These are phyloP conservation scores for Ustilago hordei DNA, from an alignment of 1,284 basidiomycete genomes.

Conservation along the genomic window DNA sequence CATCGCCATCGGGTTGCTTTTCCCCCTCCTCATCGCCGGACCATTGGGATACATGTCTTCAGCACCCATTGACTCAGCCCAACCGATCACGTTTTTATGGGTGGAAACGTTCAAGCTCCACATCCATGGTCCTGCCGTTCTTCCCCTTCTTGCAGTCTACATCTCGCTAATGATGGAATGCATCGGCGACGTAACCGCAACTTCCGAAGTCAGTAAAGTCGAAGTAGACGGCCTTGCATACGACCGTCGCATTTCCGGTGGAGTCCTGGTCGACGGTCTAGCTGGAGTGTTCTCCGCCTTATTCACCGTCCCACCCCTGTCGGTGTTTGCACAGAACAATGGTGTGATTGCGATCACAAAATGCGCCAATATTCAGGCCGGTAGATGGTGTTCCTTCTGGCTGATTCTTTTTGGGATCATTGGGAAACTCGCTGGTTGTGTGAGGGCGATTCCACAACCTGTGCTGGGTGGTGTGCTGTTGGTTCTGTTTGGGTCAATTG, in stretches of 20 bases:
- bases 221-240: constrained; percentile 71
- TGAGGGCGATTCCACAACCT: constrained; percentile 76
- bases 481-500: constrained; percentile 70
- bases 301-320: constrained; percentile 82
- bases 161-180: constrained; percentile 78
- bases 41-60: constrained; percentile 56
- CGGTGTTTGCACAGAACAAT: constrained; percentile 86
- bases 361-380: constrained; percentile 59
- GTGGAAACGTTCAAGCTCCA: constrained; percentile 82
- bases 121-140: constrained; percentile 82
- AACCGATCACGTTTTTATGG: constrained; percentile 71
- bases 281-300: constrained; percentile 77
- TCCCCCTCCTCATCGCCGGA: constrained; percentile 57
- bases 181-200: constrained; percentile 87
- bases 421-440: constrained; percentile 80
- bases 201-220: constrained; percentile 82
- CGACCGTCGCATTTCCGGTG: constrained; percentile 85
- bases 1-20: constrained; percentile 69
- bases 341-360: constrained; percentile 71
- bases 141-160: constrained; percentile 86
- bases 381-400: constrained; percentile 59
- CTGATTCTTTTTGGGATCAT: constrained; percentile 72
- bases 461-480: constrained; percentile 78
- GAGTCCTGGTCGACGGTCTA: constrained; percentile 79
- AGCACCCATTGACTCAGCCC: constrained; percentile 47